Evolutionary conservation across 2,329 filamentous ascomycete species (phyloP), one percentile per base, ranked within the genome.

Genomic region (Fusarium sp.): DNA sequence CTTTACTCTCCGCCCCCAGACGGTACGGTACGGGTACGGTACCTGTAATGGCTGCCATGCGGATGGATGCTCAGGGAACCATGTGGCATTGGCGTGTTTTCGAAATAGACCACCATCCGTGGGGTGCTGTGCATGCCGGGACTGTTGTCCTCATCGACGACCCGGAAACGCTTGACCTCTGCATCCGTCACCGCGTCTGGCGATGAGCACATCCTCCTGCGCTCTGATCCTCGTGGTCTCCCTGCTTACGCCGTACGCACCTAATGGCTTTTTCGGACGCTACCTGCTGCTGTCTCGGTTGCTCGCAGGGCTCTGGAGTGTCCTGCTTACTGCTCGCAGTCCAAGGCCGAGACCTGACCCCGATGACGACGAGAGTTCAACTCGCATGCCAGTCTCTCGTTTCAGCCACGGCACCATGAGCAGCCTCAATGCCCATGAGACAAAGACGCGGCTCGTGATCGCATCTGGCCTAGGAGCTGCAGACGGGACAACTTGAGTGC

Each of bases 321-420:
- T 25, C 27, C 43, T 48, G 56, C 45, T 52, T 61, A 20, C n/a
- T 50, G 43, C 39, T 30, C 25, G 20, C 39, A 66, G 45, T 20
- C 39, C 16, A 52, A 48, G 56, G 75, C 50, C 64, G 67, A 71
- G 66, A 68, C 64, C 59, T 60, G 27, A 45, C 13, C 18, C 34
- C 63, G 41, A 69, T 48, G 32, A 52, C 34, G 45, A 68, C 50
- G 64, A 72, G 75, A 67, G 63, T 67, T 77, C 45, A 57, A 39
- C 41, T 54, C 69, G n/a, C 76, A 77, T 77, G 57, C 71, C 75
- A 76, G 69, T 73, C 72, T 69, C 67, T 37, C 20, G 76, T 78
- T 77, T 78, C 75, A 76, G 76, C 75, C 75, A 76, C 57, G 35
- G 54, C 64, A 59, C 64, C 23, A 59, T 48, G 35, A 30, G 20